phyloP scores from a whole-genome alignment of 331 rosid genomes.

The Cydonia oblonga region DNA sequence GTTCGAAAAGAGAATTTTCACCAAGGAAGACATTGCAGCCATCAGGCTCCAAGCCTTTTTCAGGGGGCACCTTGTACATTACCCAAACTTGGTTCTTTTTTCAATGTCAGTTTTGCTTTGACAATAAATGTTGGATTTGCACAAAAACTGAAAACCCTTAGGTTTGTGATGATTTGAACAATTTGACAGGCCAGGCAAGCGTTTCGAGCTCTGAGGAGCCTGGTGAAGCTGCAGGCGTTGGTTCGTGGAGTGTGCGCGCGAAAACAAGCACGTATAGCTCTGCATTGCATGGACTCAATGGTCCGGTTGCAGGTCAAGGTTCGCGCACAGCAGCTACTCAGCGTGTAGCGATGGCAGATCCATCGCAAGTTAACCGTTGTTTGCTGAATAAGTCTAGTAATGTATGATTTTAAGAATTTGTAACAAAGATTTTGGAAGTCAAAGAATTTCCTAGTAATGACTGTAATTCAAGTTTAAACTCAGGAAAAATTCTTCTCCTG shows the following conservation, averaged over 20 bases:
- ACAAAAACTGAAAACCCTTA: background rate
- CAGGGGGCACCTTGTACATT: constrained; percentile 75
- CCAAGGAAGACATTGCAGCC: constrained; percentile 37
- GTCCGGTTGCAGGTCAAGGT: constrained; percentile 58
- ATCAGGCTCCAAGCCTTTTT: constrained; percentile 67
- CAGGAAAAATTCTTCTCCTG: background rate
- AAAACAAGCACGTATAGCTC: constrained; percentile 55
- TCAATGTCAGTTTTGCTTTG: background rate
- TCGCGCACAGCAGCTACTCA: constrained; percentile 62
- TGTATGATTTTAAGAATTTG: background rate
- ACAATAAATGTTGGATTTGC: background rate
- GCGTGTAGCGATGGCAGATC: background rate
- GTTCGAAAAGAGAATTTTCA: background rate
- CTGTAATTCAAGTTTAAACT: background rate
- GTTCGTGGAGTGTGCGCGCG: constrained; percentile 52
- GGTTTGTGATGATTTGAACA: background rate
- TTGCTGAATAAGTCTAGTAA: background rate
- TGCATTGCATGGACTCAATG: constrained; percentile 62
- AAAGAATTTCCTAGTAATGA: background rate
- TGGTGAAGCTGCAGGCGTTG: constrained; percentile 82
- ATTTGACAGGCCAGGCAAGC: constrained; percentile 59
- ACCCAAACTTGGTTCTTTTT: background rate
- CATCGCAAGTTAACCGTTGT: background rate
- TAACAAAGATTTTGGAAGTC: background rate
- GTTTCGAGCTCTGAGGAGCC: constrained; percentile 43